A percentile compares a stretch with the other conserved stretches of the same genome.
Conservation (phyloP, 306 rosid genomes). For the Inga laurina region DNA sequence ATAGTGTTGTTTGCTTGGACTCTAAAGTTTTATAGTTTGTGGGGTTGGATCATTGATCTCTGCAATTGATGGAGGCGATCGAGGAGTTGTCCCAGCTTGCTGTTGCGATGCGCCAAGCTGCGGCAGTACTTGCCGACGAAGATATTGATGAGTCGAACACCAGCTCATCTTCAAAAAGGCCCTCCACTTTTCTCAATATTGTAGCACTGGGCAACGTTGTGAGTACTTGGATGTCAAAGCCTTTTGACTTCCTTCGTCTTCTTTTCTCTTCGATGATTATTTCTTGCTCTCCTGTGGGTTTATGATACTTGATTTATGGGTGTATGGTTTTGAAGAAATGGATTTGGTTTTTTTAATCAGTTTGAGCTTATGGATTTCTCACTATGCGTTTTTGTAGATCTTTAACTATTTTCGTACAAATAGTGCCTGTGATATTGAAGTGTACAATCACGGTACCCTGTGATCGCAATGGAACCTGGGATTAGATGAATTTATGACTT, state of each 20-base stretch:
- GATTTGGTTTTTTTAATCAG: neutral
- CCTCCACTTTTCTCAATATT: conserved; percentile 87
- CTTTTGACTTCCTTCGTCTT: neutral
- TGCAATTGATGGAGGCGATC: conserved; percentile 83
- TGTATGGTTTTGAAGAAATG: neutral
- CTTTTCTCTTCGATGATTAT: neutral
- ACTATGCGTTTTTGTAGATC: neutral
- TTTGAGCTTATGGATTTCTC: neutral
- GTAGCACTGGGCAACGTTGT: conserved; percentile 97
- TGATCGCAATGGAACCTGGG: neutral
- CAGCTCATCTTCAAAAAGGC: conserved; percentile 55
- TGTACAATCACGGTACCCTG: neutral
- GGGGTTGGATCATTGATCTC: conserved; percentile 46
- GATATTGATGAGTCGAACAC: conserved; percentile 73
- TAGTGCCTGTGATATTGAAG: neutral
- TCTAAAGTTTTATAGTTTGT: neutral
- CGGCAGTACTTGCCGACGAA: conserved; percentile 89
- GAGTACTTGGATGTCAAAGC: conserved; percentile 37
- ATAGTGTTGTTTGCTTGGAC: neutral
- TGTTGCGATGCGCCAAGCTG: conserved; percentile 87
- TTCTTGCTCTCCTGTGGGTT: neutral
- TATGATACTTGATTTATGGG: neutral
- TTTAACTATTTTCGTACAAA: neutral
- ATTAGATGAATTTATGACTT: neutral
- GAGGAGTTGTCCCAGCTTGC: conserved; percentile 87